Percentiles rank a stretch among this genome's conserved stretches.
Conservation (phyloP, 129 eudicot species). For the Artemisia annua region DNA sequence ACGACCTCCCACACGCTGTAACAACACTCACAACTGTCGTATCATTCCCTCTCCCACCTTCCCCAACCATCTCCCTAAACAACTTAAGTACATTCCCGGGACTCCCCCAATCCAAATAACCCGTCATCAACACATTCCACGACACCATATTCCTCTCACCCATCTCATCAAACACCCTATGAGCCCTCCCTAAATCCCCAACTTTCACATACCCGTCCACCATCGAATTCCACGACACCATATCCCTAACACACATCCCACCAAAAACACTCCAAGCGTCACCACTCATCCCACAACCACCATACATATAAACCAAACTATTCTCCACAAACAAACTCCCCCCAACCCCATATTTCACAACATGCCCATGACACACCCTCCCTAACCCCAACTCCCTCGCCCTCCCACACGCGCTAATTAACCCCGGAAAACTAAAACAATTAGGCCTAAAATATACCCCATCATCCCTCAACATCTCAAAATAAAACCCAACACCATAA, state of each 20-base stretch:
- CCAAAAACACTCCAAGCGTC: slow-evolving; percentile 56
- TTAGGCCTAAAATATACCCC: slow-evolving; percentile 51
- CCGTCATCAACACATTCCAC: slow-evolving; percentile 73
- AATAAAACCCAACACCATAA: slow-evolving; percentile 50
- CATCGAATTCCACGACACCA: slow-evolving; percentile 79
- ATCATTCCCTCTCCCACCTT: slow-evolving; percentile 40
- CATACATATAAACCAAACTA: slow-evolving; percentile 73
- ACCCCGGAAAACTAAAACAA: slow-evolving; percentile 60
- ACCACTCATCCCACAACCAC: slow-evolving; percentile 55
- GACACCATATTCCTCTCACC: slow-evolving; percentile 67
- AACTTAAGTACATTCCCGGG: slow-evolving; percentile 73
- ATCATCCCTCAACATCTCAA: slow-evolving; percentile 52
- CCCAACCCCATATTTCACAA: slow-evolving; percentile 75
- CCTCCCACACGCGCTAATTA: slow-evolving; percentile 62
- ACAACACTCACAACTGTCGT: slow-evolving; percentile 56
- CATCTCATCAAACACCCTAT: slow-evolving; percentile 71
- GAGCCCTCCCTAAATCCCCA: slow-evolving; percentile 66
- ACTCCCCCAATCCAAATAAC: slow-evolving; percentile 60
- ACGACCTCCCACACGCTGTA: slow-evolving; percentile 81
- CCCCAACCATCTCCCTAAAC: slow-evolving; percentile 57
- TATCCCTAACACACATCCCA: slow-evolving; percentile 61
- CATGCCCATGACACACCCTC: slow-evolving; percentile 73
- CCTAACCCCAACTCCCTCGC: slow-evolving; percentile 45
- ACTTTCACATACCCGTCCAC: slow-evolving; percentile 48
- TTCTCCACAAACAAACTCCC: slow-evolving; percentile 62